Conservation (phyloP, 768 basidiomycete genomes). For the Rhizopogon vesiculosus region DNA sequence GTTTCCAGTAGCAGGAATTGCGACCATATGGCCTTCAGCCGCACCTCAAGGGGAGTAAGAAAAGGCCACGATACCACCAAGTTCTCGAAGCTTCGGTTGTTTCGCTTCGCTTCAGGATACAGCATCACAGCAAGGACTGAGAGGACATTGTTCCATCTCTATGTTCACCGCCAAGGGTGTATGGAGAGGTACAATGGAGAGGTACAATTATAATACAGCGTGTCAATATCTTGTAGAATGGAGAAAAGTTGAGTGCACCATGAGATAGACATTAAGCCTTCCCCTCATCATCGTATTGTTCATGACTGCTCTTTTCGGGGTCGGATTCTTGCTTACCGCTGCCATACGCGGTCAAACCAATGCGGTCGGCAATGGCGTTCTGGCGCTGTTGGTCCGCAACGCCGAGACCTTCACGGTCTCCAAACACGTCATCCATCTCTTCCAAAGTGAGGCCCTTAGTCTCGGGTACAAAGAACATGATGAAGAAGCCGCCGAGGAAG, state of each 20-base stretch:
- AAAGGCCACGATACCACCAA: too few relatives aligned
- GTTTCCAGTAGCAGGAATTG: too few relatives aligned
- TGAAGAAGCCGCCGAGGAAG: slow-evolving; percentile 60
- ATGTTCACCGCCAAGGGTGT: not conserved
- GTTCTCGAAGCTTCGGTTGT: not conserved
- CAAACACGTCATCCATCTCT: slow-evolving; percentile 79
- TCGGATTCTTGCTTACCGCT: slow-evolving; percentile 10
- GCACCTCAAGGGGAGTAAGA: too few relatives aligned
- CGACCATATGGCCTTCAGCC: too few relatives aligned
- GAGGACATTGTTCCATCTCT: not conserved
- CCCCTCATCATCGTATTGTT: slow-evolving; percentile 16
- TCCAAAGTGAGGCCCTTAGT: slow-evolving; percentile 71
- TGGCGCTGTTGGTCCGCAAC: slow-evolving; percentile 50
- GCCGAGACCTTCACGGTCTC: slow-evolving; percentile 47
- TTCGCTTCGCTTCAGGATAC: not conserved
- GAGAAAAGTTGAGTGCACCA: not conserved
- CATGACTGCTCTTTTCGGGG: slow-evolving; percentile 11
- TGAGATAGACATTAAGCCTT: slow-evolving; percentile 1
- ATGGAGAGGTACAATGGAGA: not conserved
- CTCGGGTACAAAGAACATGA: slow-evolving; percentile 68
- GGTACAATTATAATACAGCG: not conserved
- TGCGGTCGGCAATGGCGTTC: slow-evolving; percentile 50
- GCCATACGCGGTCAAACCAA: slow-evolving; percentile 48
- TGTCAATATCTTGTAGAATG: not conserved
- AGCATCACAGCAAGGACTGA: not conserved